Conservation (phyloP, 352 stramenopile genomes). For the Achlya hypogyna region DNA sequence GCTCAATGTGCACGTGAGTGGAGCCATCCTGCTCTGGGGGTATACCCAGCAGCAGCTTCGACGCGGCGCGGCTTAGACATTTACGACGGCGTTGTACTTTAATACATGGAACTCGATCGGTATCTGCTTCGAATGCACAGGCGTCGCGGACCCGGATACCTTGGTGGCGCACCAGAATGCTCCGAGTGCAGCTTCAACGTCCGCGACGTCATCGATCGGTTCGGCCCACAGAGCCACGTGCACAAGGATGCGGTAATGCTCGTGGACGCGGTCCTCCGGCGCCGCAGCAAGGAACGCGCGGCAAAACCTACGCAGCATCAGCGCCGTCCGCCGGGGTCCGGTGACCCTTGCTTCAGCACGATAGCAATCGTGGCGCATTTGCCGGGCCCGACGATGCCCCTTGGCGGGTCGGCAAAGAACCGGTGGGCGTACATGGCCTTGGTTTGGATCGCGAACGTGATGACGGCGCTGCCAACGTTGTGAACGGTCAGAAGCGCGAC, state of each 20-base stretch:
- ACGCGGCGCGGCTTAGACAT: background rate
- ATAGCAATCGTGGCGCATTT: background rate
- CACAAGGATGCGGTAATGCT: background rate
- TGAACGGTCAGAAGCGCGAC: background rate
- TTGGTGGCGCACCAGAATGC: background rate
- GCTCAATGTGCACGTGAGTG: conserved; percentile 96
- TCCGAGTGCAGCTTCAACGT: background rate
- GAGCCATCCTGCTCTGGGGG: conserved; percentile 93
- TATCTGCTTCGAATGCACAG: background rate
- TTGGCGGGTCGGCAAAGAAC: background rate
- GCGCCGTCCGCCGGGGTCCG: background rate
- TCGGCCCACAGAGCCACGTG: background rate
- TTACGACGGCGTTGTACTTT: background rate
- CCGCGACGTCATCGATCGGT: background rate
- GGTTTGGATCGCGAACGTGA: background rate
- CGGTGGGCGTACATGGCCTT: background rate
- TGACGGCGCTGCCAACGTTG: background rate
- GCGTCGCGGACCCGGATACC: too few species aligned
- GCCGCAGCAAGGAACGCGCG: background rate
- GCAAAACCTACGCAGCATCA: background rate
- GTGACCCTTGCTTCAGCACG: background rate
- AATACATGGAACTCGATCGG: background rate
- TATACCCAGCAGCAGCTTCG: conserved; percentile 91
- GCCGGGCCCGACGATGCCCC: background rate
- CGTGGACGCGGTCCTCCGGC: background rate